phyloP scores from a whole-genome alignment of 805 yeast genomes.

The Kregervanrija pseudodelftensis region DNA sequence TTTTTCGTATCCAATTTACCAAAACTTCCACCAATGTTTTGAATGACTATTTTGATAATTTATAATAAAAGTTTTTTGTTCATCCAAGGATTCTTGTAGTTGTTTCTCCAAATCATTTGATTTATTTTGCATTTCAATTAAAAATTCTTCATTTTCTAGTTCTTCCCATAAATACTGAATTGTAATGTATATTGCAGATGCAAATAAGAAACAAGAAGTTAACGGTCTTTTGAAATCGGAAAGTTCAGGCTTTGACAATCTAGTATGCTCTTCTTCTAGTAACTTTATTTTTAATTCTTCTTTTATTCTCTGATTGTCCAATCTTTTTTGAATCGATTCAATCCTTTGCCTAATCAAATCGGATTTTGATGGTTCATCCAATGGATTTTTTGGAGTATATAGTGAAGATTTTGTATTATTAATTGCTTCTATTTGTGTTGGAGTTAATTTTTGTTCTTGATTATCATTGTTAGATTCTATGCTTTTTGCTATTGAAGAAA shows the following conservation, averaged over 20 bases:
- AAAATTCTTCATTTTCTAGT: constrained; percentile 25
- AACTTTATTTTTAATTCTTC: constrained; percentile 15
- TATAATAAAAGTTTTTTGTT: constrained; percentile 13
- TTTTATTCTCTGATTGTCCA: constrained; percentile 17
- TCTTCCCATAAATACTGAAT: constrained; percentile 28
- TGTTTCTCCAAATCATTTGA: constrained; percentile 19
- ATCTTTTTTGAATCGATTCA: constrained; percentile 17
- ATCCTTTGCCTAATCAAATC: constrained; percentile 23
- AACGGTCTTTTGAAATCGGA: constrained; percentile 29
- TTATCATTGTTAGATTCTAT: neutral
- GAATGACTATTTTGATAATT: constrained; percentile 1
- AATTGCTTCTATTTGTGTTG: constrained; percentile 13
- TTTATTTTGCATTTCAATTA: constrained; percentile 16
- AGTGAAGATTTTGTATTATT: constrained; percentile 14
- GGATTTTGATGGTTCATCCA: constrained; percentile 22
- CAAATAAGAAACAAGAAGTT: constrained; percentile 25
- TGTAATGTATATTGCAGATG: constrained; percentile 25
- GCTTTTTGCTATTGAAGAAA: no score
- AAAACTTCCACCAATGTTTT: constrained; percentile 6
- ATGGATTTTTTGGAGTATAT: constrained; percentile 25
- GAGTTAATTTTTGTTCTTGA: neutral
- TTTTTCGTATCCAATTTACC: constrained; percentile 1
- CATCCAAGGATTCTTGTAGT: constrained; percentile 22
- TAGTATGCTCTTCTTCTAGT: constrained; percentile 12
- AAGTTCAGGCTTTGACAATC: constrained; percentile 22